Base-by-base conservation (phyloP, 768 basidiomycete genomes). In the Pilatotrama ljubarskyi region DNA sequence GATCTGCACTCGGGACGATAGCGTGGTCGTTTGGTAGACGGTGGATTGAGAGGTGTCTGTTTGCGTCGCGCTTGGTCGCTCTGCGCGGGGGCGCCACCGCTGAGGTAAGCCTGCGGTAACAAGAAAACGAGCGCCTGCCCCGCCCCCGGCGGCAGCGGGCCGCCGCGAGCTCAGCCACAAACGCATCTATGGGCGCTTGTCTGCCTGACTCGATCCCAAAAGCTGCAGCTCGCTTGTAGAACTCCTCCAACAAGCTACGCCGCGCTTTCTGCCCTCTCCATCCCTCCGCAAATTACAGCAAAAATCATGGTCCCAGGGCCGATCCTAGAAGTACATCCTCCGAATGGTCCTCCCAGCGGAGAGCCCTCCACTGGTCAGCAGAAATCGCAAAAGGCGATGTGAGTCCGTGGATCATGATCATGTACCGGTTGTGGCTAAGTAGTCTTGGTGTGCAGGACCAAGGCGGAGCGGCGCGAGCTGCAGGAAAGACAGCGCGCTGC, bases 401-500 rank as follows among this genome's bases (percentile, higher is more conserved):
- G 41, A 48, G 61, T 58, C 24, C 42, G 3, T 40, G 52, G 41
- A 61, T 61, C 8, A 22, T 15, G 46, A 63, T 58, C 56, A 5
- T 40, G 38, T 38, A 37, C 50, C 44, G 20, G 25, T 14, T 32
- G 44, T 46, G 18, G n/a, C 24, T 44, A n/a, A 48, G 17, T 10
- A 17, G 17, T 43, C 47, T 37, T 20, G 26, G 25, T 5, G 17
- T 10, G 36, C 55, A 63, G 61, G 84, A 84, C 90, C 26, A 94
- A 91, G 73, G 87, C 88, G 5, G 89, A 91, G 69, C 82, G 91
- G 26, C 78, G 89, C 65, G 91, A 90, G 67, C 78, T 89, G 15
- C 91, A 93, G 71, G 90, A 91, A 70, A 80, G 78, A 63, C 90
- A 93, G 68, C 80, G 90, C 52, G 91, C 90, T 10, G 88, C 88